Percentiles rank a stretch among this genome's conserved stretches.
These are phyloP conservation scores for Insectozyma bohioensis DNA, from an alignment of 1,139 yeast species.

Conservation along the genomic window DNA sequence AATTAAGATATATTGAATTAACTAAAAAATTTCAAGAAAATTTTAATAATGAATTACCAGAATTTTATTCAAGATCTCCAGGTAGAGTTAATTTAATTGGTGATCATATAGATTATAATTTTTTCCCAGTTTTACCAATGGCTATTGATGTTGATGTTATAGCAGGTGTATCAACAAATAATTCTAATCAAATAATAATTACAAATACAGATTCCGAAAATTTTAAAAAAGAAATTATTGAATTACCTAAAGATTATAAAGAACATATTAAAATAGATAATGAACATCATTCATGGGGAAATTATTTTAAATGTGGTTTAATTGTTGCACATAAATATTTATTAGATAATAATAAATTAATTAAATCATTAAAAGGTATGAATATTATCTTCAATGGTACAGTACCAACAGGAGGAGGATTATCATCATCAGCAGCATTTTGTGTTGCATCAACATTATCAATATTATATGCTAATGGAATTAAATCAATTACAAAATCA, in stretches of 20 bases:
- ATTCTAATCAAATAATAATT: slow-evolving; percentile 33
- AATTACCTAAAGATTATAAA: slow-evolving; percentile 35
- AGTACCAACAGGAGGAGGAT: slow-evolving; percentile 75
- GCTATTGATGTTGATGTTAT: slow-evolving; percentile 68
- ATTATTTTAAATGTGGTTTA: slow-evolving; percentile 67
- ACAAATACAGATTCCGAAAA: slow-evolving; percentile 34
- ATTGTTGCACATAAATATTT: slow-evolving; percentile 59
- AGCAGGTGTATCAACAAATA: slow-evolving; percentile 42
- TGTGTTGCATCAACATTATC: slow-evolving; percentile 67
- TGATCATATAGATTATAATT: slow-evolving; percentile 72
- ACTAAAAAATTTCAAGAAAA: slow-evolving; percentile 18
- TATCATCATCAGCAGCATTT: slow-evolving; percentile 72
- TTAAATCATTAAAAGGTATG: slow-evolving; percentile 43
- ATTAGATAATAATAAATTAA: slow-evolving; percentile 25
- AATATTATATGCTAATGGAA: slow-evolving; percentile 54
- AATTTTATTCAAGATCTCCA: slow-evolving; percentile 61
- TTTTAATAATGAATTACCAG: slow-evolving; percentile 28
- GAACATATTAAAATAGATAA: slow-evolving; percentile 25
- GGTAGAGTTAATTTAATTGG: slow-evolving; percentile 77
- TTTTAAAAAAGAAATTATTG: slow-evolving; percentile 35
- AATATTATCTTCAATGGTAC: slow-evolving; percentile 59
- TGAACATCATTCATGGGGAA: slow-evolving; percentile 55
- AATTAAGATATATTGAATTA: slow-evolving; percentile 27
- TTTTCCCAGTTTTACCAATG: slow-evolving; percentile 73
- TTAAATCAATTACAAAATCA: slow-evolving; percentile 42